Percentiles rank a stretch among this genome's conserved stretches.
Evolutionary conservation across 352 stramenopile genomes (phyloP).

Genomic region (Thraustotheca clavata): DNA sequence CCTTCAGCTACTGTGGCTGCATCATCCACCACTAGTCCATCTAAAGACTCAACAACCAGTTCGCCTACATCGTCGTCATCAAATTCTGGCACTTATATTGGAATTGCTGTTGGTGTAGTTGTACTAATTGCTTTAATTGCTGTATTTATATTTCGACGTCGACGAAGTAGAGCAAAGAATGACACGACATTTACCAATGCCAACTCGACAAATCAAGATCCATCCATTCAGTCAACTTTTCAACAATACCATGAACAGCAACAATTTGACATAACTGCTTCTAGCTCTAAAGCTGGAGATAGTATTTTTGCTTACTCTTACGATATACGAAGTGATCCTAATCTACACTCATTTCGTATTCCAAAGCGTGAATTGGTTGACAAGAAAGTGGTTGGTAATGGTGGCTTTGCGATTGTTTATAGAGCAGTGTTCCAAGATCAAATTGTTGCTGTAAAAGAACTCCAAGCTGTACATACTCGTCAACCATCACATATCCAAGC

Average conservation of each 20-base stretch:
- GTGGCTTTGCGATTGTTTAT: conserved; percentile 19
- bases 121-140: neutral
- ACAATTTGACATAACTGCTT: neutral
- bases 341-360: conserved; percentile 11
- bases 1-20: too few relatives aligned
- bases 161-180: neutral
- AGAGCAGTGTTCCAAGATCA: conserved; percentile 8
- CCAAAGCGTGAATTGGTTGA: conserved; percentile 13
- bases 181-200: neutral
- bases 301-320: conserved; percentile 9
- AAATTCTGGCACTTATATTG: neutral
- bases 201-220: neutral
- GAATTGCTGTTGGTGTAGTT: neutral
- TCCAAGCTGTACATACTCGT: neutral
- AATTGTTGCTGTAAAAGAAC: conserved; percentile 20
- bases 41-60: neutral
- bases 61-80: too few relatives aligned
- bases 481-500: conserved; percentile 11
- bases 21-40: neutral
- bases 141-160: conserved; percentile 1
- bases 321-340: conserved; percentile 8
- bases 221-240: neutral
- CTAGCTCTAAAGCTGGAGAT: neutral
- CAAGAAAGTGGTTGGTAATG: neutral
- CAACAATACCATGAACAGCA: neutral